phyloP scores from a whole-genome alignment of 352 stramenopile species.

The Globisporangium cystogenes region DNA sequence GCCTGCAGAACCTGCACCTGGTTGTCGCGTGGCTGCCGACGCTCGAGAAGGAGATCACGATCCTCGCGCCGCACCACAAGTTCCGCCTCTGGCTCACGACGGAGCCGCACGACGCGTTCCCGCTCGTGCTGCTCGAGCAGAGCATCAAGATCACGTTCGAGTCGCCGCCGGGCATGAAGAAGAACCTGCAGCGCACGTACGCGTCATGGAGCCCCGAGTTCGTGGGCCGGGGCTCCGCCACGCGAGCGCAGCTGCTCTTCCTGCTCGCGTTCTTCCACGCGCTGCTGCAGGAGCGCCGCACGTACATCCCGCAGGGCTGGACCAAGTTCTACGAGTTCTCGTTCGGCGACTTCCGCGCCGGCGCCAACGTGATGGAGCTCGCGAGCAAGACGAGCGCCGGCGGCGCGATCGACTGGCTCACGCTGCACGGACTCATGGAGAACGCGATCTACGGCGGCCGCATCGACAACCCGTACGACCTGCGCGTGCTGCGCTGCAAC shows the following conservation, averaged over 20 bases:
- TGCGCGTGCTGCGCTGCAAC: constrained; percentile 88
- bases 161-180: constrained; percentile 93
- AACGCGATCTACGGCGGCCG: constrained; percentile 94
- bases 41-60: constrained; percentile 89
- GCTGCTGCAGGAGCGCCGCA: constrained; percentile 78
- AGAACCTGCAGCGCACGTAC: constrained; percentile 93
- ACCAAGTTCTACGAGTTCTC: constrained; percentile 97
- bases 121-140: constrained; percentile 88
- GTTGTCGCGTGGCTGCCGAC: constrained; percentile 91
- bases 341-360: constrained; percentile 91
- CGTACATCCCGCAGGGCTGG: constrained; percentile 94
- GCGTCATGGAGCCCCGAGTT: constrained; percentile 81
- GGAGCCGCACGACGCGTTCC: constrained; percentile 89
- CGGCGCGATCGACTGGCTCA: constrained; percentile 80
- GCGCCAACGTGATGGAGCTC: constrained; percentile 87
- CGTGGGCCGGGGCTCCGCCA: constrained; percentile 31
- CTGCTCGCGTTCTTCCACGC: constrained; percentile 90
- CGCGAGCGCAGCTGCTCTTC: constrained; percentile 78
- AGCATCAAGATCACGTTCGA: constrained; percentile 95
- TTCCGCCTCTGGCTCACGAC: constrained; percentile 96
- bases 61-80: constrained; percentile 60
- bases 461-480: constrained; percentile 92
- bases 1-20: constrained; percentile 95
- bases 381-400: constrained; percentile 33
- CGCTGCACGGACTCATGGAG: constrained; percentile 94